Base-by-base conservation (phyloP, 2,329 filamentous ascomycete genomes). In the Aspergillus cejpii region DNA sequence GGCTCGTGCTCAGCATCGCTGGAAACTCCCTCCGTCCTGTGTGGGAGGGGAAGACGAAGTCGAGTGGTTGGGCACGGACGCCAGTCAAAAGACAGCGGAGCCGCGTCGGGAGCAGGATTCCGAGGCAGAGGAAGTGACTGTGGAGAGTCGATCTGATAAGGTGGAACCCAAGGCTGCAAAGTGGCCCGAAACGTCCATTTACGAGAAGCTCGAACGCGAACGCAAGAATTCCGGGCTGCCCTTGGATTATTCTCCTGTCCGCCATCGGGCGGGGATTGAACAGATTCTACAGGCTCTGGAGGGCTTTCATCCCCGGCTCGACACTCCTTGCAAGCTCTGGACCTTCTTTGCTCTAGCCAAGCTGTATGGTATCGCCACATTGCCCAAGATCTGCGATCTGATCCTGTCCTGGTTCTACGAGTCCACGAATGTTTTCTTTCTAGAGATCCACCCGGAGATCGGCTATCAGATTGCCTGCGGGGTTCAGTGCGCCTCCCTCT, bases 271-370 rank as follows among this genome's bases (percentile, higher is more conserved):
- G 21, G 76, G 76, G 15, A 79, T 92, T 26, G 72, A 85, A 37
- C 74, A 81, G 1, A 66, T 87, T 0, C 67, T 87, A 3, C 71
- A 78, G 53, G 70, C 61, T 17, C 74, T 86, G 31, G 71, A 79
- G 50, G 76, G 75, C 2, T 68, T 74, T 2, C 66, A 73, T 23
- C 69, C 80, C 0, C 66, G 71, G 1, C 61, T 87, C 11, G 77
- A 86, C 61, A 85, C 82, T 0, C 83, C 83, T 0, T 71, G 76
- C 8, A 80, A 83, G 11, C 65, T 84, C 28, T 86, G 80, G 74
- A 85, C 82, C 0, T 71, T 85, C n/a, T 76, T 79, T 26, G 77
- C 75, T 2, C 62, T 86, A 6, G 77, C 80, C 6, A 77, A 78
- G 47, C 70, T 80, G 29, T 74, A 84, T 40, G 77, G 80, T 15